A percentile compares a stretch with the other conserved stretches of the same genome.
Conservation (phyloP, 768 basidiomycete species). For the Ephemerocybe angulata region DNA sequence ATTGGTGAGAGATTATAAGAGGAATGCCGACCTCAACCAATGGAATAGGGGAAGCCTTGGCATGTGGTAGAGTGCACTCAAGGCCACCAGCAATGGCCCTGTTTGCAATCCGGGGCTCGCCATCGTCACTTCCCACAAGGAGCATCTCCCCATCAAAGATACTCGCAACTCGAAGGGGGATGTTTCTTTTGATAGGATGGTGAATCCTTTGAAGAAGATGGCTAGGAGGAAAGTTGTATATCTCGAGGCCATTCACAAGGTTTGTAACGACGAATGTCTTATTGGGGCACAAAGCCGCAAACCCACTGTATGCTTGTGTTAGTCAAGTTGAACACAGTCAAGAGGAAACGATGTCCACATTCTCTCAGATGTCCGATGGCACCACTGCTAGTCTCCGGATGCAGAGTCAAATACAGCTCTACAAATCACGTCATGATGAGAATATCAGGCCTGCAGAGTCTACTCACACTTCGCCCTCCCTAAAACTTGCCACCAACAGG, state of each 20-base stretch:
- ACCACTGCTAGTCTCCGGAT: no score
- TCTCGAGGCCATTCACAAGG: neutral
- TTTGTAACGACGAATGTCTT: neutral
- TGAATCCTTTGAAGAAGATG: neutral
- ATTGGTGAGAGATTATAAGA: neutral
- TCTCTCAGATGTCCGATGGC: no score
- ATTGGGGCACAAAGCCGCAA: neutral
- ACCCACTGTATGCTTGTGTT: neutral
- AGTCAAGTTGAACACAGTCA: neutral
- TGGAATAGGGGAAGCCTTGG: neutral
- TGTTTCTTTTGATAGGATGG: neutral
- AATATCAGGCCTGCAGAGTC: neutral
- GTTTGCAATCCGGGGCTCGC: neutral
- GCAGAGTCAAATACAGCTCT: no score
- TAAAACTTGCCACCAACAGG: neutral
- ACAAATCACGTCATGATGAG: neutral
- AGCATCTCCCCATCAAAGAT: neutral
- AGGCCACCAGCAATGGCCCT: neutral
- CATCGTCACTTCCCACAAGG: neutral
- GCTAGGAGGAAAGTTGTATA: neutral
- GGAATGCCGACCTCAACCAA: neutral
- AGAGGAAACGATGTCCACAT: no score
- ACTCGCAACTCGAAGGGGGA: neutral
- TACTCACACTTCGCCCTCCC: neutral
- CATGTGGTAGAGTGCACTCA: neutral